Percentiles rank a stretch among this genome's conserved stretches.
Conservation (phyloP, 2,329 filamentous ascomycete genomes). For the Diaporthe citri region DNA sequence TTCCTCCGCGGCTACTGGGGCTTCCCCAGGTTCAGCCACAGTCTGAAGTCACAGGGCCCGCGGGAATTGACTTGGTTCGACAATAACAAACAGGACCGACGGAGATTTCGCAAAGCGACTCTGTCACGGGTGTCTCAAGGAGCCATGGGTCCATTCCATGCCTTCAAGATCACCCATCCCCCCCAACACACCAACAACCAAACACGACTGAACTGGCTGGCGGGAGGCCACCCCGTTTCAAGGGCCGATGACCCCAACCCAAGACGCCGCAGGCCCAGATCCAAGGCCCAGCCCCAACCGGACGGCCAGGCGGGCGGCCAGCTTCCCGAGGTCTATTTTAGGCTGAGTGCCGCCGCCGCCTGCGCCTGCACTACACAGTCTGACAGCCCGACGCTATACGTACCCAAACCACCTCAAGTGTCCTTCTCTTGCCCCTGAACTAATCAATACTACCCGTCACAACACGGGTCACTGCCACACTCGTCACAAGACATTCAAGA, state of each 20-base stretch:
- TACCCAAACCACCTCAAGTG: not conserved
- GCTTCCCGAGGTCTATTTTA: conserved; percentile 29
- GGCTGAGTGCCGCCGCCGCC: not conserved
- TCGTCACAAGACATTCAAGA: not conserved
- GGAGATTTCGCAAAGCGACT: not conserved
- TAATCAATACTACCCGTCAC: conserved; percentile 4
- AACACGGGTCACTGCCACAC: conserved; percentile 17
- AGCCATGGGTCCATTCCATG: not conserved
- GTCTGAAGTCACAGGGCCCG: conserved; percentile 14
- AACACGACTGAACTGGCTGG: not conserved
- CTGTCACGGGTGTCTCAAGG: conserved; percentile 4
- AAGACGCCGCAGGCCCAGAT: conserved; percentile 21
- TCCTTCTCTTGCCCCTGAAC: not conserved
- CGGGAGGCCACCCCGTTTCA: not conserved
- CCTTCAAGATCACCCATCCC: not conserved
- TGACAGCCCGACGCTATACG: not conserved
- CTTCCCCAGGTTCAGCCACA: conserved; percentile 17
- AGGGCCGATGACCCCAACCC: conserved; percentile 10
- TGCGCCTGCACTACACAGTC: not conserved
- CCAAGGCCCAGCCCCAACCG: conserved; percentile 21
- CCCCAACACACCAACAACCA: not conserved
- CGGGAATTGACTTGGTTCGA: conserved; percentile 2
- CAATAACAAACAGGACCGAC: not conserved
- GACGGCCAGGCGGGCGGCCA: conserved; percentile 5
- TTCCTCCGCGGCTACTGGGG: conserved; percentile 5